phyloP scores from a whole-genome alignment of 805 yeast species.

The Clavispora vitiphila region DNA sequence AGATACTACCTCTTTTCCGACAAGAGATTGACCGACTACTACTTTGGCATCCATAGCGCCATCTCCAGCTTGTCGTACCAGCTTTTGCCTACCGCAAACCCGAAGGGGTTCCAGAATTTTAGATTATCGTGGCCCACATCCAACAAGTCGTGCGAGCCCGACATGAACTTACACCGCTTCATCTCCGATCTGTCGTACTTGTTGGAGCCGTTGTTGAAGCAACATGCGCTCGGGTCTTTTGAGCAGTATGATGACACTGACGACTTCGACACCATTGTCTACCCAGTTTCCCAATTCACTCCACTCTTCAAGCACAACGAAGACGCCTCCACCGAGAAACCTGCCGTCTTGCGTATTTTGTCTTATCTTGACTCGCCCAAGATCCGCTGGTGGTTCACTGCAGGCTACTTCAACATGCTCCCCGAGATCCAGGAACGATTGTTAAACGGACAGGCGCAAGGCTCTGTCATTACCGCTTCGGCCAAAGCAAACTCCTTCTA shows the following conservation, averaged over 20 bases:
- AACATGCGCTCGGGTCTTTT: constrained; percentile 26
- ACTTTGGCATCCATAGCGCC: constrained; percentile 62
- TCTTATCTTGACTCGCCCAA: constrained; percentile 50
- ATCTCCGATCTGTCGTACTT: constrained; percentile 50
- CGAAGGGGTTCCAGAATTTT: constrained; percentile 40
- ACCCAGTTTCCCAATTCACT: constrained; percentile 87
- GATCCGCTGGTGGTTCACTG: constrained; percentile 81
- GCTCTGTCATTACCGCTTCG: constrained; percentile 82
- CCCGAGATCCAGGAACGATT: constrained; percentile 63
- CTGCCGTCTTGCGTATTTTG: constrained; percentile 57
- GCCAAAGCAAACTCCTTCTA: constrained; percentile 91
- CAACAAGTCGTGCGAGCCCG: constrained; percentile 67
- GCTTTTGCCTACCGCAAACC: constrained; percentile 40
- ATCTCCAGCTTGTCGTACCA: constrained; percentile 69
- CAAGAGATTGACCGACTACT: constrained; percentile 60
- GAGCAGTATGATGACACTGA: constrained; percentile 31
- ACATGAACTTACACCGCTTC: constrained; percentile 46
- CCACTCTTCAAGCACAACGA: constrained; percentile 64
- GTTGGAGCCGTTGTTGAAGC: constrained; percentile 56
- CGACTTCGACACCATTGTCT: constrained; percentile 59
- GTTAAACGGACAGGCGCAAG: constrained; percentile 52
- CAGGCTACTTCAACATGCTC: constrained; percentile 92
- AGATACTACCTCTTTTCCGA: constrained; percentile 74
- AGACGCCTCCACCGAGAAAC: constrained; percentile 72
- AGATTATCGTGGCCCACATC: constrained; percentile 68